These are phyloP conservation scores for Russula brevipes DNA, from an alignment of 768 basidiomycete genomes.

Conservation along the genomic window DNA sequence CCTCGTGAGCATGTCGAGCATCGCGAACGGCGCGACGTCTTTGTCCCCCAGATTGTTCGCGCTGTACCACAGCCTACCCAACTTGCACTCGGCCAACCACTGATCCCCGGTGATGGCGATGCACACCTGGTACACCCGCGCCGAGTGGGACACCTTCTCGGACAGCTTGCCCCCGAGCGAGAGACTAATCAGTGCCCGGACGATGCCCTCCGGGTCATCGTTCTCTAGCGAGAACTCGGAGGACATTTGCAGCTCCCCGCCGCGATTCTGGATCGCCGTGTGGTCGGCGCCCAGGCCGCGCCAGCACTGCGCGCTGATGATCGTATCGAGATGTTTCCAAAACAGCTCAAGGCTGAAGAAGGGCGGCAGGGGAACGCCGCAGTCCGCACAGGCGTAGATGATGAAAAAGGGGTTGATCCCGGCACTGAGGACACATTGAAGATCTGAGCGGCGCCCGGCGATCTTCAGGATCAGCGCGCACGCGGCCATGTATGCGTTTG, in stretches of 20 bases:
- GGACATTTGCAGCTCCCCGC: not conserved
- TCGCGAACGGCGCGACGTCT: not conserved
- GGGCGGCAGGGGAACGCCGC: too few relatives aligned
- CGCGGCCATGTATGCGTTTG: too few relatives aligned
- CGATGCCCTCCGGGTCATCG: conserved; percentile 1
- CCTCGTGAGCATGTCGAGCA: conserved; percentile 7
- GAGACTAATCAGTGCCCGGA: not conserved
- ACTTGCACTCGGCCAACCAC: not conserved
- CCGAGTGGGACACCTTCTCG: too few relatives aligned
- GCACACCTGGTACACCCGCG: not conserved
- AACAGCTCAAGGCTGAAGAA: too few relatives aligned
- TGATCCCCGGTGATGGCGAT: not conserved
- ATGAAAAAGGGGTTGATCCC: conserved; percentile 9
- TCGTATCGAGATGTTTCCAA: too few relatives aligned
- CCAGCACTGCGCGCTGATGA: not conserved
- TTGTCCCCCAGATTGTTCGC: not conserved
- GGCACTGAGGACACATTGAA: not conserved
- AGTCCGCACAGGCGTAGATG: conserved; percentile 12
- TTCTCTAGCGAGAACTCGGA: not conserved
- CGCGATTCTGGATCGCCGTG: too few relatives aligned
- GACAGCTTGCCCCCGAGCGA: not conserved
- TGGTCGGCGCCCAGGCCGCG: not conserved
- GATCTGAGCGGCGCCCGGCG: too few relatives aligned
- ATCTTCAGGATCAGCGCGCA: not conserved
- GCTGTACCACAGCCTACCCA: not conserved